Base-by-base conservation (phyloP, 73 alveolate genomes). In the Diophrys appendiculata region DNA sequence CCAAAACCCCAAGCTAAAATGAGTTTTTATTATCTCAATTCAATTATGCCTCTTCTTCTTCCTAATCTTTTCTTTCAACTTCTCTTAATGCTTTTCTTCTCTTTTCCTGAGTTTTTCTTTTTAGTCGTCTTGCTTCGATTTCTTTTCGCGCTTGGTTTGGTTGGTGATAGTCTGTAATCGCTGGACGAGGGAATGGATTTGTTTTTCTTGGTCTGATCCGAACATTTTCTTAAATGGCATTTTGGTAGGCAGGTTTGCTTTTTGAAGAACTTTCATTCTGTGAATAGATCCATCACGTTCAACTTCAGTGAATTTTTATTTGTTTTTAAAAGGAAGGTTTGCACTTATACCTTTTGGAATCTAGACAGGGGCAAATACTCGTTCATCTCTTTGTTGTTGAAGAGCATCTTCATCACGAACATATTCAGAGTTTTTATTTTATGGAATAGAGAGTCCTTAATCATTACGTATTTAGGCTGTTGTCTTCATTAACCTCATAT, bases 291-390 rank as follows among this genome's bases (percentile, higher is more conserved):
- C 96, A 23, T 90, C 96, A 31, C 77, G 74, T 29, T 87, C 91
- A 33, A 33, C 54, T 60, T 90, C 92, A 56, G 87, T 74, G 29
- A 72, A 52, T 24, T 54, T 70, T 60, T 69, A 60, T 84, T 96
- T 97, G 55, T 95, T 82, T 75, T 97, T 92, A 91, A 94, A 97
- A 27, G 99, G 99, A n/a, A 97, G 88, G 71, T 86, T 90, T 67
- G 86, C 80, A 73, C 93, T 93, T 68, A 97, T 88, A 65, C 83
- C 93, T 85, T 90, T 94, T 24, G 99, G 98, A 32, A 97, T 90
- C 24, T 88, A 91, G 70, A 97, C 81, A 75, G 97, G 95, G 65
- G 97, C 93, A 68, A 93, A 94, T 69, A 93, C 97, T 69, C 91
- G 82, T 80, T 95, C 97, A 71, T 93, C 98, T 82, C 99, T 86